phyloP scores from a whole-genome alignment of 2,329 filamentous ascomycete genomes.

The Madurella fahalii region DNA sequence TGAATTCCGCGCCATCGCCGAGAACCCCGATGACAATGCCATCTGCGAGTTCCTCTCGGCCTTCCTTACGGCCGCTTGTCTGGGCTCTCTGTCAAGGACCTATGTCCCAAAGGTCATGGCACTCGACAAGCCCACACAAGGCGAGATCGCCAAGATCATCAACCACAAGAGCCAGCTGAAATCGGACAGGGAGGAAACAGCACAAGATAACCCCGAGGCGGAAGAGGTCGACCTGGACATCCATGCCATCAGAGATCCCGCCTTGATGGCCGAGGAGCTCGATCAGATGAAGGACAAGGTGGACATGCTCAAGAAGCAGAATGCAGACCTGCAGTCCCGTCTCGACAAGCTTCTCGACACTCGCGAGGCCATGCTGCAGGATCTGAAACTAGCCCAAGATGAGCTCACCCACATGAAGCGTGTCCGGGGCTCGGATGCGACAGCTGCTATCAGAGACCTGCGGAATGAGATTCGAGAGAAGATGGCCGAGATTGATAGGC shows the following conservation, averaged over 20 bases:
- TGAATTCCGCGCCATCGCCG: constrained; percentile 55
- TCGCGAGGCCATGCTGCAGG: constrained; percentile 61
- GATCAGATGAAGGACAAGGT: constrained; percentile 48
- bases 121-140: constrained; percentile 35
- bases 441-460: constrained; percentile 49
- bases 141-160: constrained; percentile 46
- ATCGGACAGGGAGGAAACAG: constrained; percentile 21
- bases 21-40: constrained; percentile 51
- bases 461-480: constrained; percentile 59
- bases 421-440: constrained; percentile 50
- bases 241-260: constrained; percentile 42
- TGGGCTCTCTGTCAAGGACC: constrained; percentile 28
- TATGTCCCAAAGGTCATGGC: constrained; percentile 32
- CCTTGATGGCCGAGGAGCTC: constrained; percentile 54
- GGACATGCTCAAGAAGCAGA: constrained; percentile 51
- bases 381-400: constrained; percentile 54
- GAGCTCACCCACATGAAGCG: constrained; percentile 52
- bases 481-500: constrained; percentile 52
- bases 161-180: constrained; percentile 23
- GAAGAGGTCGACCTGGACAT: constrained; percentile 29
- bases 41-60: constrained; percentile 42
- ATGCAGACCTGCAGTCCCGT: constrained; percentile 56
- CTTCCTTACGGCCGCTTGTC: constrained; percentile 30
- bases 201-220: constrained; percentile 4
- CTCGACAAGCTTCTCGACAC: constrained; percentile 58